phyloP scores from a whole-genome alignment of 805 yeast genomes.

The Candida michaelii region DNA sequence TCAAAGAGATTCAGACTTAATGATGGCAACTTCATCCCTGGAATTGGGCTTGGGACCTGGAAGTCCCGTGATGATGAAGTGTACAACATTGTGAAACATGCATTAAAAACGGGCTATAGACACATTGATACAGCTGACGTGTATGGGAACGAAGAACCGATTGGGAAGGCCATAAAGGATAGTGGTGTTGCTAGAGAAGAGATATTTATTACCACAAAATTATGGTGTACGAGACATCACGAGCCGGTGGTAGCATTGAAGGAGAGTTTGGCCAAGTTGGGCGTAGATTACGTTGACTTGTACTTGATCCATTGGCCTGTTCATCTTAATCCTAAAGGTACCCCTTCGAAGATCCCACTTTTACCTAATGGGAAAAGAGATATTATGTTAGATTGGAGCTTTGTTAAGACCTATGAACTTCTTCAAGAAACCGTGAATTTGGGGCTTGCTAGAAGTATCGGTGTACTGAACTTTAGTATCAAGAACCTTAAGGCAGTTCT shows the following conservation, averaged over 20 bases:
- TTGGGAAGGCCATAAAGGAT: slow-evolving; percentile 55
- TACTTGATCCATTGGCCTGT: slow-evolving; percentile 83
- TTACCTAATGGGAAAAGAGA: slow-evolving; percentile 38
- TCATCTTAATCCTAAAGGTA: slow-evolving; percentile 39
- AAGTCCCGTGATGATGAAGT: slow-evolving; percentile 57
- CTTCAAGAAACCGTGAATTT: slow-evolving; percentile 58
- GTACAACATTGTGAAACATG: slow-evolving; percentile 53
- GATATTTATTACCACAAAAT: slow-evolving; percentile 69
- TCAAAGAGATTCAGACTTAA: slow-evolving; percentile 31
- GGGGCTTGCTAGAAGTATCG: slow-evolving; percentile 61
- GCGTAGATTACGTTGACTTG: slow-evolving; percentile 75
- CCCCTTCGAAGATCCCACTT: slow-evolving; percentile 31
- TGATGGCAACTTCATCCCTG: slow-evolving; percentile 62
- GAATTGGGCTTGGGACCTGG: slow-evolving; percentile 77
- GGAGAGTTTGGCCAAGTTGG: slow-evolving; percentile 58
- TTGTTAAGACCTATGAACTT: slow-evolving; percentile 51
- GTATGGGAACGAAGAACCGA: slow-evolving; percentile 65
- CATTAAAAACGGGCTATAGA: slow-evolving; percentile 62
- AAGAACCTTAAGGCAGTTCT: slow-evolving; percentile 32
- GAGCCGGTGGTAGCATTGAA: slow-evolving; percentile 55
- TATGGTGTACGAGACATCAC: slow-evolving; percentile 57
- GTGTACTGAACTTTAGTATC: slow-evolving; percentile 71
- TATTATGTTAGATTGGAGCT: slow-evolving; percentile 32
- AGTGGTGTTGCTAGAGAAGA: slow-evolving; percentile 65
- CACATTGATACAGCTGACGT: slow-evolving; percentile 78